Evolutionary conservation across 2,329 filamentous ascomycete genomes (phyloP), one percentile per base, ranked within the genome.

Genomic region (Tolypocladium paradoxum): DNA sequence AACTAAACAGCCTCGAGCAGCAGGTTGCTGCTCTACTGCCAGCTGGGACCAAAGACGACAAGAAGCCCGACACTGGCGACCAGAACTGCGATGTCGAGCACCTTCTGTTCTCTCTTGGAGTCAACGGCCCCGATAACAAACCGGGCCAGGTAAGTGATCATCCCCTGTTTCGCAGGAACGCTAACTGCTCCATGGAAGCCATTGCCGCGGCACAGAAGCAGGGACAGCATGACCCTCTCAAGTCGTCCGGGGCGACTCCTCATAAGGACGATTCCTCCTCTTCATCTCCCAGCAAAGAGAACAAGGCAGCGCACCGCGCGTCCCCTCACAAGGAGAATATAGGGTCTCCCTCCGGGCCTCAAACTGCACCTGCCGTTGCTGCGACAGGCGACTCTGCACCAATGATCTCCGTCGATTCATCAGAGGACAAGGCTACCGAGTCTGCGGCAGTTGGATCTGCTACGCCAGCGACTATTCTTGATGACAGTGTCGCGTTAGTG

Each of bases 21-120:
- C 60, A 68, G 55, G 63, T 68, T 18, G 52, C 55, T 24, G 55
- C 40, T 20, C 56, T 68, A 59, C 48, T 69, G 14, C 53, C 60
- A 27, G 34, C 36, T 14, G 43, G 29, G 5, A 31, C 43, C n/a
- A 22, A 38, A n/a, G 48, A 54, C n/a, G 48, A 55, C 24, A 49
- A 56, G 48, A 45, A 50, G 12, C 4, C 20, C 24, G 49, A 53
- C 46, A 16, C 50, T 16, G 24, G n/a, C 38, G 53, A 47, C 11
- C 47, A 57, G 18, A 51, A 49, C 18, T 56, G 56, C 34, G 54
- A 56, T 45, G 54, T 51, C 18, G 58, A 60, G 50, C 50, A 58
- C 20, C 38, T 58, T 6, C 45, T 58, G 14, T 54, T 51, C 38
- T 46, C 36, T 48, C 56, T 58, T 47, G 58, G 50, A 20, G 55